Conservation (phyloP, 306 rosid genomes). For the Glycine tomentella region DNA sequence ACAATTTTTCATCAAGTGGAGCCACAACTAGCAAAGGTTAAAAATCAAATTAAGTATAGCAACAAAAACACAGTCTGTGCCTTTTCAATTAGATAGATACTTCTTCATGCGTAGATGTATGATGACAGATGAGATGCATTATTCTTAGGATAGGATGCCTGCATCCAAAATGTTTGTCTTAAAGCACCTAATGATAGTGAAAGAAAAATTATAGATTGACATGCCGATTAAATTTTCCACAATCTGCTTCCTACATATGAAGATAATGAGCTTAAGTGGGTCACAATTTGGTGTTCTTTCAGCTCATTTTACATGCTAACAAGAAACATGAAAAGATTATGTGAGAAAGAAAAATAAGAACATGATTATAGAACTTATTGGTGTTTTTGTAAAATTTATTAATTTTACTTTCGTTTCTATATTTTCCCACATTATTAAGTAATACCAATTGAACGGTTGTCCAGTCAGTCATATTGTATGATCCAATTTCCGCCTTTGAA, state of each 20-base stretch:
- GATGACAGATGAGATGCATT: not conserved
- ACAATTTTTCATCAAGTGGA: conserved; percentile 33
- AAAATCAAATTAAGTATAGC: conserved; percentile 23
- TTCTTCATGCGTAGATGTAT: not conserved
- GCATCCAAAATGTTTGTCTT: conserved; percentile 20
- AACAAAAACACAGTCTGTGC: conserved; percentile 7
- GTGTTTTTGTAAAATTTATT: not conserved
- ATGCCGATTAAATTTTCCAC: not conserved
- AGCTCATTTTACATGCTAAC: not conserved
- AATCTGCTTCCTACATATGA: conserved; percentile 8
- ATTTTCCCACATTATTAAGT: not conserved
- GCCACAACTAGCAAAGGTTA: conserved; percentile 24
- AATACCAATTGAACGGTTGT: not conserved
- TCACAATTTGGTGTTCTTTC: not conserved
- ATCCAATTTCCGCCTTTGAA: not conserved
- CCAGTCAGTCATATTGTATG: not conserved
- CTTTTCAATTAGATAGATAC: conserved; percentile 10
- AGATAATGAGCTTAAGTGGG: not conserved
- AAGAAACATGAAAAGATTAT: not conserved
- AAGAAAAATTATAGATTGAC: conserved; percentile 5
- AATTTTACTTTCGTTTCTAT: not conserved
- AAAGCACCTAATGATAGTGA: conserved; percentile 19
- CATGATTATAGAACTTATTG: too few species aligned
- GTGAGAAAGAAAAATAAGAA: not conserved
- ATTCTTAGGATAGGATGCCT: too few species aligned